These are phyloP conservation scores for Phaeosphaeriaceae sp. DNA, from an alignment of 2,329 filamentous ascomycete genomes.

Conservation along the genomic window DNA sequence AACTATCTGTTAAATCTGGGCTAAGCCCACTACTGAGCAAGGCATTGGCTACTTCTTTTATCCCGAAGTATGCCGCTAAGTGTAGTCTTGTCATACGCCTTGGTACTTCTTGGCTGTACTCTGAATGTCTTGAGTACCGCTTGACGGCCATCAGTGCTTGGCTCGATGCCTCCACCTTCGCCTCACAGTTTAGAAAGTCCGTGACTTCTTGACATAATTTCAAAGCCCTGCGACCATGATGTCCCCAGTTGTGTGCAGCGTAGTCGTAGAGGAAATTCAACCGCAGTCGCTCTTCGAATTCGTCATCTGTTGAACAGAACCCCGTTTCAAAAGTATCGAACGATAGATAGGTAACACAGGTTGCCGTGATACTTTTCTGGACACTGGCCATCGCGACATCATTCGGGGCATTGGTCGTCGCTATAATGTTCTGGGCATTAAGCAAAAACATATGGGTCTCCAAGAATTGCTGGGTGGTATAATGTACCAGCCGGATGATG, in stretches of 20 bases:
- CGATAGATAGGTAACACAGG: constrained; percentile 40
- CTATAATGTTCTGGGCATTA: constrained; percentile 28
- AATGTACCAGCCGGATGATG: constrained; percentile 34
- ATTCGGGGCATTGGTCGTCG: constrained; percentile 28
- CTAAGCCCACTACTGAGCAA: too few species aligned
- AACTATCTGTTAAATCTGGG: too few species aligned
- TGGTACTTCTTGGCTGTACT: too few species aligned
- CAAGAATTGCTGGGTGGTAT: constrained; percentile 34
- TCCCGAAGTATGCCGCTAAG: too few species aligned
- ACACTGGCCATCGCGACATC: too few species aligned
- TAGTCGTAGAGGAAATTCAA: constrained; percentile 36
- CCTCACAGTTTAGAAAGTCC: too few species aligned
- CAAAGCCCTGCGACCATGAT: constrained; percentile 25
- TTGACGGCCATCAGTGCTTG: too few species aligned
- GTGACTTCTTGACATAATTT: too few species aligned
- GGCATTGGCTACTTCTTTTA: too few species aligned
- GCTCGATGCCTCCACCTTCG: too few species aligned
- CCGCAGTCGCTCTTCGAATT: constrained; percentile 21
- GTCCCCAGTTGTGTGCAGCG: constrained; percentile 31
- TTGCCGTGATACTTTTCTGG: constrained; percentile 23
- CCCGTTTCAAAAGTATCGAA: constrained; percentile 27
- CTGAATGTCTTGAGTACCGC: too few species aligned
- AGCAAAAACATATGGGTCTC: constrained; percentile 34
- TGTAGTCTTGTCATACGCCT: too few species aligned
- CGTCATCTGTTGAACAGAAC: constrained; percentile 14